These are phyloP conservation scores for Micractinium sp. DNA, from an alignment of 139 green algal genomes.

Conservation along the genomic window DNA sequence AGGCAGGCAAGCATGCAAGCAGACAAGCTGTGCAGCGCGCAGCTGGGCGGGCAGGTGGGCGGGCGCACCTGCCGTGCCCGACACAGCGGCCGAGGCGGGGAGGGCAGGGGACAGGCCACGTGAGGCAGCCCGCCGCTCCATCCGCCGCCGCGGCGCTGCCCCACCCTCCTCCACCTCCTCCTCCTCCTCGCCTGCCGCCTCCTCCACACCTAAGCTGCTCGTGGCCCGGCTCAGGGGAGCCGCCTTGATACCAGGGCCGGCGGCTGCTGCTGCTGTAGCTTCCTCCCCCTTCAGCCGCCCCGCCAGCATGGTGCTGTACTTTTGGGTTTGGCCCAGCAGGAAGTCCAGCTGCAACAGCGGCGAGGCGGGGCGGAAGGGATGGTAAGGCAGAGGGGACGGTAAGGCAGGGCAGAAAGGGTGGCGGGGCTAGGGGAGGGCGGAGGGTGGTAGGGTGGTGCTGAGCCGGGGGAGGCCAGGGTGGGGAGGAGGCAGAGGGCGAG, in stretches of 20 bases:
- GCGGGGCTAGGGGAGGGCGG: too few species aligned
- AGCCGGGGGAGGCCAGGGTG: too few species aligned
- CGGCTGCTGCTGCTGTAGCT: background rate
- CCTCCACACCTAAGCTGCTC: too few species aligned
- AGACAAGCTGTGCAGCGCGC: background rate
- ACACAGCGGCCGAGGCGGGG: slow-evolving; percentile 28
- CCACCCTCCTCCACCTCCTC: background rate
- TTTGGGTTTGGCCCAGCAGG: slow-evolving; percentile 95
- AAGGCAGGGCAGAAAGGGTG: background rate
- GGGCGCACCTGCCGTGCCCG: slow-evolving; percentile 19
- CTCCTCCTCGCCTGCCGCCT: too few species aligned
- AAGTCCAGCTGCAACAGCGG: slow-evolving; percentile 80
- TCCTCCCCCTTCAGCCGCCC: slow-evolving; percentile 62
- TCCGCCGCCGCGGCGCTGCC: background rate
- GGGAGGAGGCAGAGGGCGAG: background rate
- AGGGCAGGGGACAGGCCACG: background rate
- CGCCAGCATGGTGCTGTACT: slow-evolving; percentile 88
- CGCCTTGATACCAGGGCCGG: background rate
- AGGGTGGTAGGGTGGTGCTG: too few species aligned
- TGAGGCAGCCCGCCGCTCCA: background rate
- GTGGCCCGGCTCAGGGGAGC: too few species aligned
- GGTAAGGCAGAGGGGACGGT: too few species aligned
- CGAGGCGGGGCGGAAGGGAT: background rate
- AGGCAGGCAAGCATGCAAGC: background rate
- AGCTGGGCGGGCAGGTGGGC: background rate